phyloP scores from a whole-genome alignment of 2,329 filamentous ascomycete species.

The Aspergillus fischeri region DNA sequence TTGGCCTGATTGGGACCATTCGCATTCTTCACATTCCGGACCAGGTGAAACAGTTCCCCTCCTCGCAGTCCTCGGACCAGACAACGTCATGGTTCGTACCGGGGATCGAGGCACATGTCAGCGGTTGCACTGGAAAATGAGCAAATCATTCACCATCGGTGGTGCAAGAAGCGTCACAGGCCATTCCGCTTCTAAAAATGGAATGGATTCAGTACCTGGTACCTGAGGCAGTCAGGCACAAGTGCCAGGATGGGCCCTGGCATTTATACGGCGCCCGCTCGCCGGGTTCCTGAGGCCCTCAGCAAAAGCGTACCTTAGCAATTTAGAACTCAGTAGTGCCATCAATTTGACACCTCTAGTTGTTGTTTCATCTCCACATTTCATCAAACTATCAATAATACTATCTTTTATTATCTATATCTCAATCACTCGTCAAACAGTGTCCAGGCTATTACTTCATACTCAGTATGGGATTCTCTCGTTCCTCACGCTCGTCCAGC shows the following conservation, averaged over 20 bases:
- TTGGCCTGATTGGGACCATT: slow-evolving; percentile 12
- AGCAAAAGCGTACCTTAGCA: background rate
- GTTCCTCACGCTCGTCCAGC: slow-evolving; percentile 19
- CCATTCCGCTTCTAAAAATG: background rate
- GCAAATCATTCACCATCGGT: background rate
- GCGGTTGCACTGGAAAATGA: background rate
- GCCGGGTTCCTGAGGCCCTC: background rate
- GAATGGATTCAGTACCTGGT: background rate
- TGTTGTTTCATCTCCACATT: background rate
- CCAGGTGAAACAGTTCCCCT: slow-evolving; percentile 1
- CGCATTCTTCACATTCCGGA: background rate
- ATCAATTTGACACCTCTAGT: background rate
- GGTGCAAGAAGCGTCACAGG: background rate
- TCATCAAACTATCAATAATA: background rate
- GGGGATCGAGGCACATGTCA: background rate
- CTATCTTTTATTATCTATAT: background rate
- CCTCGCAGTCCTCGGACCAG: background rate
- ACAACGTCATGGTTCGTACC: background rate
- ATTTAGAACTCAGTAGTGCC: background rate
- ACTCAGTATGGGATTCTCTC: slow-evolving; percentile 15
- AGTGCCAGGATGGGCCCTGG: background rate
- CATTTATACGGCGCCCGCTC: background rate
- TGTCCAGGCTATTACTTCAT: background rate
- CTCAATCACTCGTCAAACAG: background rate
- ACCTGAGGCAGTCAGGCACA: background rate